Evolutionary conservation across 2,329 filamentous ascomycete species (phyloP).

Genomic region (Lasiodiplodia theobromae): DNA sequence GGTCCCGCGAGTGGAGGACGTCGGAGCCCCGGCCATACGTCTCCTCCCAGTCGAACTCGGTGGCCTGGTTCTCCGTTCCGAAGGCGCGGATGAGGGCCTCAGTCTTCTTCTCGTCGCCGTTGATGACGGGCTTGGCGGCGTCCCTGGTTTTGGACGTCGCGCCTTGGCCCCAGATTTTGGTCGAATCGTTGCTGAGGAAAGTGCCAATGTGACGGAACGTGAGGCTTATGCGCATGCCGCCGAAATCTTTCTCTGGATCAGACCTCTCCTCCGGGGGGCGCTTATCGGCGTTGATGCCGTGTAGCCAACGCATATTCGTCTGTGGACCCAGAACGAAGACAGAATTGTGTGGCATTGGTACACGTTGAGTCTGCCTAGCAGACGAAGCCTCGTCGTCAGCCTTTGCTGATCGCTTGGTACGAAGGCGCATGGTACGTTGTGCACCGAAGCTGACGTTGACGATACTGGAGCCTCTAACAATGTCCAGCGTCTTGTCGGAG

Average conservation of each 20-base stretch:
- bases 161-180: slow-evolving; percentile 89
- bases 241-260: slow-evolving; percentile 72
- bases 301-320: slow-evolving; percentile 88
- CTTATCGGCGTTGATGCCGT: slow-evolving; percentile 90
- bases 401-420: slow-evolving; percentile 71
- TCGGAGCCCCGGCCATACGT: slow-evolving; percentile 85
- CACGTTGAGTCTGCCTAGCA: slow-evolving; percentile 64
- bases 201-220: slow-evolving; percentile 92
- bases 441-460: slow-evolving; percentile 95
- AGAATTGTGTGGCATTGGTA: slow-evolving; percentile 84
- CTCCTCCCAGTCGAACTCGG: slow-evolving; percentile 75
- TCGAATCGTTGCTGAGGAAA: slow-evolving; percentile 71
- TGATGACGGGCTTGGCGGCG: slow-evolving; percentile 67
- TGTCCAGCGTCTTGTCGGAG: slow-evolving; percentile 95
- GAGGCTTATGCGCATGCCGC: slow-evolving; percentile 82
- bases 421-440: slow-evolving; percentile 85
- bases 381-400: slow-evolving; percentile 48
- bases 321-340: slow-evolving; percentile 80
- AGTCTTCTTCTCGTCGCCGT: slow-evolving; percentile 71
- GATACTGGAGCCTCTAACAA: slow-evolving; percentile 79
- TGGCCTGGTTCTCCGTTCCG: slow-evolving; percentile 78
- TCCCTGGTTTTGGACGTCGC: slow-evolving; percentile 72
- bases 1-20: slow-evolving; percentile 68
- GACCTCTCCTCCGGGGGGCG: slow-evolving; percentile 72
- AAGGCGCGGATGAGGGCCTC: slow-evolving; percentile 79